These are phyloP conservation scores for Alloteropsis semialata DNA, from an alignment of 176 grass and related monocot species.

Conservation along the genomic window DNA sequence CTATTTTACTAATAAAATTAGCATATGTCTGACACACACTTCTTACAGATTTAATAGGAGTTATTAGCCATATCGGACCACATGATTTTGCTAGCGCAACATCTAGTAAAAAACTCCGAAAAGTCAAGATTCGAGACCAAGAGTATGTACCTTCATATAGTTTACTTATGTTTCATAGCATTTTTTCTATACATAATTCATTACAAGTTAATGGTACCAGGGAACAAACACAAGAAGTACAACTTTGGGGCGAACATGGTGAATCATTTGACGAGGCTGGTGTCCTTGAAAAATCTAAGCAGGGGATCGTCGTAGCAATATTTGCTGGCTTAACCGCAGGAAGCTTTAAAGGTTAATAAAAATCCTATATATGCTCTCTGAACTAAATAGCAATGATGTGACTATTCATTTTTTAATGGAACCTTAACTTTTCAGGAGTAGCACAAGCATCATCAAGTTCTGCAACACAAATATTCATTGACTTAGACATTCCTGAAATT, in stretches of 20 bases:
- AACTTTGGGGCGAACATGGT: neutral
- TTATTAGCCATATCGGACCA: neutral
- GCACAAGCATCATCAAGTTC: neutral
- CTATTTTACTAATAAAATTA: neutral
- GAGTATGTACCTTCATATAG: neutral
- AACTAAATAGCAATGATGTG: neutral
- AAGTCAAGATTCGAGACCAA: neutral
- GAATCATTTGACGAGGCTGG: conserved; percentile 6
- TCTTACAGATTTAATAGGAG: neutral
- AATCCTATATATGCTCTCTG: neutral
- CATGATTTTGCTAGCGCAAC: neutral
- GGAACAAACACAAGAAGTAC: neutral
- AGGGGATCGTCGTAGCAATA: too few species aligned
- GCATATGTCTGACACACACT: neutral
- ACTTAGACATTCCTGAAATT: neutral
- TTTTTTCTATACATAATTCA: neutral
- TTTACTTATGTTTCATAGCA: neutral
- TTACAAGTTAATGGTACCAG: neutral
- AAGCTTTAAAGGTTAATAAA: neutral
- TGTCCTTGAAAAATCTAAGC: too few species aligned
- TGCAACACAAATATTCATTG: neutral
- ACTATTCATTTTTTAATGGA: neutral
- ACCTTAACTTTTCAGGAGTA: too few species aligned
- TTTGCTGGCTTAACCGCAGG: too few species aligned
- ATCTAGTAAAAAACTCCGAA: neutral